Conservation (phyloP, 495 filamentous ascomycete genomes). For the Tuber brumale region DNA sequence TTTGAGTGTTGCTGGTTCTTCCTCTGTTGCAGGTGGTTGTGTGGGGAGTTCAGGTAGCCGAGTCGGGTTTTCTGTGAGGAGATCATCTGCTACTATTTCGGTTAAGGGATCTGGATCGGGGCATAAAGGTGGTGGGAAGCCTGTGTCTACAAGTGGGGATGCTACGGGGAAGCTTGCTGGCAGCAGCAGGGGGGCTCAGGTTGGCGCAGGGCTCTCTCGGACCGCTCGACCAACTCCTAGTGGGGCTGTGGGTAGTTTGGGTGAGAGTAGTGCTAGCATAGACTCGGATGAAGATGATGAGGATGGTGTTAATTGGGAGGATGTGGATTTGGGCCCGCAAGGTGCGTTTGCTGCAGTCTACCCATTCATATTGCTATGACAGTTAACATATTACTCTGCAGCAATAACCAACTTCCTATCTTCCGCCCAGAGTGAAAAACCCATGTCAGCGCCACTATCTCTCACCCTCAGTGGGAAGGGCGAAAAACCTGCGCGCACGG, state of each 20-base stretch:
- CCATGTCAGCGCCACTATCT: constrained; percentile 14
- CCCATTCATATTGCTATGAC: constrained; percentile 14
- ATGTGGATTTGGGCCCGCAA: constrained; percentile 51
- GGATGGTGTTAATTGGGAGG: constrained; percentile 66
- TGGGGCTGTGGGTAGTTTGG: constrained; percentile 12
- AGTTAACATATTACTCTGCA: constrained; percentile 24
- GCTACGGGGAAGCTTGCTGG: not conserved
- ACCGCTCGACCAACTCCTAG: not conserved
- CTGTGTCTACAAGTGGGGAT: not conserved
- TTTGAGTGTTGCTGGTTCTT: not conserved
- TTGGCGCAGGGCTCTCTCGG: not conserved
- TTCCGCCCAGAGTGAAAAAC: constrained; percentile 23
- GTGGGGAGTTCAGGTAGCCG: not conserved
- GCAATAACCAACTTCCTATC: constrained; percentile 32
- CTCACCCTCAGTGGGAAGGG: constrained; percentile 25
- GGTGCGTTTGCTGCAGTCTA: constrained; percentile 16
- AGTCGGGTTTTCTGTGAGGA: not conserved
- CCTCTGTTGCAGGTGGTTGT: not conserved
- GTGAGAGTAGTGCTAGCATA: constrained; percentile 7
- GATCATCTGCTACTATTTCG: not conserved
- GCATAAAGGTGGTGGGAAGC: not conserved
- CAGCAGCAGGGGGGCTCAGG: not conserved
- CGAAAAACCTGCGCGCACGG: constrained; percentile 41
- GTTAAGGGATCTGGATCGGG: not conserved
- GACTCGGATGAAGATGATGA: constrained; percentile 45